These are phyloP conservation scores for Plantago coronopus DNA, from an alignment of 305 asterid genomes.

Conservation along the genomic window DNA sequence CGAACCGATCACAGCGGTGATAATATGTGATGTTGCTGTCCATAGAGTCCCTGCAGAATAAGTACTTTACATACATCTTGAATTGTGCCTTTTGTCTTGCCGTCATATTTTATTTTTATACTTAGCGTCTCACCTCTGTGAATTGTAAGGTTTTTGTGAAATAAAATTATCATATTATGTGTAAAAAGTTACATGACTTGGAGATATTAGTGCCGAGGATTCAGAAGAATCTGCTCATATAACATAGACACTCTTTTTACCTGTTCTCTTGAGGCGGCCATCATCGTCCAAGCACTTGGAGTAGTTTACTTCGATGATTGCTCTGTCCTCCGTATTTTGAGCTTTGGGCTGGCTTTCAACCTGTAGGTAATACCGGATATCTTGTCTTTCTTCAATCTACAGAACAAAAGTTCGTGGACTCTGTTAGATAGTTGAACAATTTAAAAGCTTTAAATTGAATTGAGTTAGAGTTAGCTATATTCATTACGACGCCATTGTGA, in stretches of 20 bases:
- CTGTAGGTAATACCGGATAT: too few species aligned
- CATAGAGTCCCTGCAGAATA: constrained; percentile 10
- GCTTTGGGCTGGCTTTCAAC: too few species aligned
- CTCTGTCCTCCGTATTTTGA: not conserved
- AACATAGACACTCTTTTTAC: not conserved
- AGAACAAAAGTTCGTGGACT: not conserved
- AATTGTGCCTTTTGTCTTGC: not conserved
- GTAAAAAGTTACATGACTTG: not conserved
- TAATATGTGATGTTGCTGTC: constrained; percentile 42
- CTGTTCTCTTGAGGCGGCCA: constrained; percentile 33
- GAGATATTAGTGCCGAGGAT: not conserved
- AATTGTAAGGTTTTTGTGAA: too few species aligned
- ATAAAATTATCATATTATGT: too few species aligned
- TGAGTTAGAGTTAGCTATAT: not conserved
- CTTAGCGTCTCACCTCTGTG: too few species aligned
- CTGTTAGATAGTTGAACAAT: not conserved
- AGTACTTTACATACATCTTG: not conserved
- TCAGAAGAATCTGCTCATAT: not conserved
- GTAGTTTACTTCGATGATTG: not conserved
- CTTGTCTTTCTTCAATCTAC: not conserved
- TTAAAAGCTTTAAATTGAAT: not conserved
- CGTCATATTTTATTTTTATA: too few species aligned
- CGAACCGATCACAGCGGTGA: constrained; percentile 60
- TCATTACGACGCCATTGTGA: not conserved
- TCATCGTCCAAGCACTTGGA: constrained; percentile 27